Evolutionary conservation across 371 early-diverging fungal species (phyloP), one percentile per base, ranked within the genome.

Genomic region (Capniomyces stellatus): DNA sequence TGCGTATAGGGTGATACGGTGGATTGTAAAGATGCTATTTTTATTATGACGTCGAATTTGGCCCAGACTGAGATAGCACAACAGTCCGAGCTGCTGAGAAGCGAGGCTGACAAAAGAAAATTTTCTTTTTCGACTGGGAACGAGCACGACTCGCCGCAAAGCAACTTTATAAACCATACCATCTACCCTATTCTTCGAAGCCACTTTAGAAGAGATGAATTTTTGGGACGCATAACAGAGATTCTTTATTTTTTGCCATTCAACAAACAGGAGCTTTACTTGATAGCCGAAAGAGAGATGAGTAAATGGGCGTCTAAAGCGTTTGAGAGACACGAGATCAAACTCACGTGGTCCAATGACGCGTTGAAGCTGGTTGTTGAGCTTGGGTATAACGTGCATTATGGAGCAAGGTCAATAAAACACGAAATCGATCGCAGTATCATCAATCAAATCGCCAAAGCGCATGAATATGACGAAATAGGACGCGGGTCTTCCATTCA

Each of bases 11-110:
- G 74, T 2, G 69, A 72, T 3, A 76, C 77, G 12, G 74, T 76
- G 1, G 70, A 71, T 58, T 67, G 78, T 64, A 64, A 74, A 30
- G 81, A 82, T 57, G 80, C 81, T 3, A 79, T 83, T 22, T 73
- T 83, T 57, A 62, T 83, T 43, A 79, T 83, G 77, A 83, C 83
- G 2, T 75, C 76, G 24, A 83, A 83, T 51, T 57, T 83, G 29
- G 83, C 82, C 1, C 78, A 81, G 51, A 70, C 75, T 42, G 74
- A 76, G 54, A 81, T 82, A 51, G 75, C 75, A 0, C 73, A 74
- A 46, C 73, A 75, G 56, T 71, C 78, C 0, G 73, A 73, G 51
- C 48, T 67, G 10, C 55, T 76, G n/a, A 64, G 78, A 23, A 55
- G 68, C 0, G 77, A 78, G 53, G 75, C 72, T 1, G 71, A 47